phyloP scores from a whole-genome alignment of 2,329 filamentous ascomycete species.

The Paracamarosporium sp. region DNA sequence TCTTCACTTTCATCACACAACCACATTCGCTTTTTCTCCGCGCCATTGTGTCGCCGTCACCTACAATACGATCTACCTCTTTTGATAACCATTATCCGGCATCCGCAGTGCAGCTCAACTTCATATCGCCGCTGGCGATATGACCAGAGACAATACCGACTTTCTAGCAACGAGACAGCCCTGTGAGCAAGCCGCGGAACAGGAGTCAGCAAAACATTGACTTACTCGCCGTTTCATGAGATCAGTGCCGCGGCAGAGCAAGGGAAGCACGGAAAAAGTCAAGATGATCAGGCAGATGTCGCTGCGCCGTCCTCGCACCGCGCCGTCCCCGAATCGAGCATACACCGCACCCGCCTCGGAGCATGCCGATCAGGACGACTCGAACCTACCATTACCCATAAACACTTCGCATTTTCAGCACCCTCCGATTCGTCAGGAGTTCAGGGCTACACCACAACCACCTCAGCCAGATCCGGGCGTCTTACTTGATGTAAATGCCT shows the following conservation, averaged over 20 bases:
- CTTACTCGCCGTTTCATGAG: slow-evolving; percentile 31
- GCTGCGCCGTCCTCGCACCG: slow-evolving; percentile 32
- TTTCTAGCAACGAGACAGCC: slow-evolving; percentile 13
- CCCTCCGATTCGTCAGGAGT: slow-evolving; percentile 12
- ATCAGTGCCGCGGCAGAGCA: slow-evolving; percentile 22
- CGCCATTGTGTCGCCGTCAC: not conserved
- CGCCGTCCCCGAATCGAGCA: slow-evolving; percentile 29
- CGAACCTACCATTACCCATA: slow-evolving; percentile 6
- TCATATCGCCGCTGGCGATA: slow-evolving; percentile 17
- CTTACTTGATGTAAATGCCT: slow-evolving; percentile 38
- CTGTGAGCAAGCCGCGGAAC: slow-evolving; percentile 15
- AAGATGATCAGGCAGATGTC: slow-evolving; percentile 14
- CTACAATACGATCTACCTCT: not conserved
- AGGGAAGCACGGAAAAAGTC: not conserved
- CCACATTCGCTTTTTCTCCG: not conserved
- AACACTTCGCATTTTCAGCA: slow-evolving; percentile 16
- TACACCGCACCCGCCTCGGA: slow-evolving; percentile 30
- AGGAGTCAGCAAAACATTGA: slow-evolving; percentile 31
- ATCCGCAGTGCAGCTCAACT: slow-evolving; percentile 7
- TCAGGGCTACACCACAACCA: slow-evolving; percentile 26
- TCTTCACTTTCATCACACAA: not conserved
- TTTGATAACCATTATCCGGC: slow-evolving; percentile 10
- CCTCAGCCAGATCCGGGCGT: slow-evolving; percentile 32
- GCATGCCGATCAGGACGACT: not conserved
- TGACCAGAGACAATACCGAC: slow-evolving; percentile 28